Evolutionary conservation across 805 yeast species (phyloP).

Genomic region (Yarrowia sp.): DNA sequence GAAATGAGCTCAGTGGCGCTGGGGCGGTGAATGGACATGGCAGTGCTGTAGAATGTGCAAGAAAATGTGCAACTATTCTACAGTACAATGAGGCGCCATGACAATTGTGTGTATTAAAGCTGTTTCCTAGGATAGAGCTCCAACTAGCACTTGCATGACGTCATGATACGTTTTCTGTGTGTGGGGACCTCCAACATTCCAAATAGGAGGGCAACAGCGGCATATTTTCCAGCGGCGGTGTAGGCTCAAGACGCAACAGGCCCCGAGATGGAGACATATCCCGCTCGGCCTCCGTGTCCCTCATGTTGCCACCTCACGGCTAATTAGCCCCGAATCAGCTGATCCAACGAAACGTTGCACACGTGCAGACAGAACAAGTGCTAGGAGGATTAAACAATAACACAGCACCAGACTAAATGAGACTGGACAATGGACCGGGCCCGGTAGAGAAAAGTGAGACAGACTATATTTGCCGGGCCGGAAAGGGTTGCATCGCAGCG

Average conservation of each 20-base stretch:
- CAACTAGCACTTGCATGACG: background rate
- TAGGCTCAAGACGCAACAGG: no score
- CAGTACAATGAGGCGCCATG: no score
- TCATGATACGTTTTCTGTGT: background rate
- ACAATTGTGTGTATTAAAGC: no score
- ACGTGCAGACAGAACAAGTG: background rate
- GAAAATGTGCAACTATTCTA: no score
- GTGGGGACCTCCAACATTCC: background rate
- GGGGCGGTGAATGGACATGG: background rate
- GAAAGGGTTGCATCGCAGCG: background rate
- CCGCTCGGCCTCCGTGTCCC: no score
- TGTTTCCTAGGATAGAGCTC: background rate
- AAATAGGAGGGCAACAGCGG: background rate
- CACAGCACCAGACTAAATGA: no score
- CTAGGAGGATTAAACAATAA: background rate
- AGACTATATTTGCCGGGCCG: background rate
- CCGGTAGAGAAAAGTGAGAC: background rate
- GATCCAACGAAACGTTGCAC: constrained; percentile 5
- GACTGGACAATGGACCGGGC: background rate
- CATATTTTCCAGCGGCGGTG: no score
- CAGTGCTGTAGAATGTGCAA: no score
- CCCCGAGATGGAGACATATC: no score
- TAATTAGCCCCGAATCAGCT: constrained; percentile 13
- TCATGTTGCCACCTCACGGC: background rate
- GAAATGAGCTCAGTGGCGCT: constrained; percentile 5